These are phyloP conservation scores for Solanum hybrid DNA, from an alignment of 305 asterid genomes.

Conservation along the genomic window DNA sequence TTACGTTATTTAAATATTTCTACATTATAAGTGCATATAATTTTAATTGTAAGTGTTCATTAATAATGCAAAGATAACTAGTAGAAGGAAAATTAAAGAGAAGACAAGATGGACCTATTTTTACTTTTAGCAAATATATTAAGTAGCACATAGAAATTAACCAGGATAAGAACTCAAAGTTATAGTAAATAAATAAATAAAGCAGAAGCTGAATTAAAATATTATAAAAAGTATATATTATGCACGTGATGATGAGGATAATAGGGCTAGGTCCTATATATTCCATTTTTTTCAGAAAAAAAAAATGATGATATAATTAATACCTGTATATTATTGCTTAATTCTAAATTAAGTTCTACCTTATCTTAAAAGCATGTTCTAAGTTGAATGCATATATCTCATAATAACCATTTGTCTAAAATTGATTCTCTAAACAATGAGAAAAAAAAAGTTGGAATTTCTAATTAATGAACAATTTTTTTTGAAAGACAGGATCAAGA, in stretches of 20 bases:
- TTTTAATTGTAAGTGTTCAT: background rate
- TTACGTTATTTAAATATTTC: background rate
- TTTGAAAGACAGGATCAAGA: background rate
- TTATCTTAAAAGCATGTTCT: constrained; percentile 1
- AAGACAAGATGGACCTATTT: background rate
- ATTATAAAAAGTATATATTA: background rate
- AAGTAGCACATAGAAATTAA: background rate
- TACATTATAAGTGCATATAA: background rate
- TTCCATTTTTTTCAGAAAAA: background rate
- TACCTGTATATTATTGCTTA: background rate
- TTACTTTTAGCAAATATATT: background rate
- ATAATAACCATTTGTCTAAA: background rate
- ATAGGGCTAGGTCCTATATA: background rate
- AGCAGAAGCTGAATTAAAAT: background rate
- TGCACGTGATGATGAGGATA: constrained; percentile 1
- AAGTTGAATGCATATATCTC: background rate
- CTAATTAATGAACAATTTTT: background rate
- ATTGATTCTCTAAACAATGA: background rate
- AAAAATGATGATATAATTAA: background rate
- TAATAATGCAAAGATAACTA: background rate
- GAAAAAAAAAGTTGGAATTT: background rate
- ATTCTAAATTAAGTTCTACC: background rate
- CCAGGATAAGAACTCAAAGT: background rate
- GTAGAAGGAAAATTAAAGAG: background rate
- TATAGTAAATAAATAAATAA: background rate